These are phyloP conservation scores for Epichloe sibirici DNA, from an alignment of 2,329 filamentous ascomycete genomes.

Conservation along the genomic window DNA sequence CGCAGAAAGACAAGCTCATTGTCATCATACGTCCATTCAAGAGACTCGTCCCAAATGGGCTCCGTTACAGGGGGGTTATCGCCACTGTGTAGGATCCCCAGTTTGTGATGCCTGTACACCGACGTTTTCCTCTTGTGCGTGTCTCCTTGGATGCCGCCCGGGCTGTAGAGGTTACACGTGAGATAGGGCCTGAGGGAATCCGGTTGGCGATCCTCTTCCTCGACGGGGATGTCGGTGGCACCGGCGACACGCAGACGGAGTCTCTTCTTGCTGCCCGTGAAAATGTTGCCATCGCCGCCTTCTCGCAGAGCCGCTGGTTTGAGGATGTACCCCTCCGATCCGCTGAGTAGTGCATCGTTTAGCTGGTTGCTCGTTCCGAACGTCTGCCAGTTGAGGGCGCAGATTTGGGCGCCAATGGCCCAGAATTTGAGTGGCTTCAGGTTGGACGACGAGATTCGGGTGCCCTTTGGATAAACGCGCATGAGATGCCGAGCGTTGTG, in stretches of 20 bases:
- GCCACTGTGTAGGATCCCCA: conserved; percentile 41
- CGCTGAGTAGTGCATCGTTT: conserved; percentile 55
- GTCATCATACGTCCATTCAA: conserved; percentile 58
- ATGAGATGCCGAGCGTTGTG: conserved; percentile 58
- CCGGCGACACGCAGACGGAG: conserved; percentile 49
- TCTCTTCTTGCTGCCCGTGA: conserved; percentile 32
- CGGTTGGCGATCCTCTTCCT: conserved; percentile 31
- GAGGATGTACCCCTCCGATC: conserved; percentile 52
- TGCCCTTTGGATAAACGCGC: conserved; percentile 58
- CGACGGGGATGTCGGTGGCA: conserved; percentile 47
- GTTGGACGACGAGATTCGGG: conserved; percentile 54
- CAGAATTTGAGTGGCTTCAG: conserved; percentile 52
- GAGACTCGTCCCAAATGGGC: conserved; percentile 51
- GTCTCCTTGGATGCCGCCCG: conserved; percentile 33
- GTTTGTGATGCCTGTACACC: conserved; percentile 46
- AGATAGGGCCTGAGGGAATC: conserved; percentile 51
- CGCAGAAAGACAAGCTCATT: conserved; percentile 54
- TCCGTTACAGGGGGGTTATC: conserved; percentile 50
- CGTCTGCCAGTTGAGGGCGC: conserved; percentile 58
- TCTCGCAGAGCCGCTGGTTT: conserved; percentile 48
- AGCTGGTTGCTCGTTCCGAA: conserved; percentile 55
- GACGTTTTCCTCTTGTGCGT: conserved; percentile 50
- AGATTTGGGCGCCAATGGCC: conserved; percentile 56
- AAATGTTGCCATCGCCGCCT: conserved; percentile 39
- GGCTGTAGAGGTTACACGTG: conserved; percentile 51